phyloP scores from a whole-genome alignment of 306 rosid species.

The Argentina anserina region DNA sequence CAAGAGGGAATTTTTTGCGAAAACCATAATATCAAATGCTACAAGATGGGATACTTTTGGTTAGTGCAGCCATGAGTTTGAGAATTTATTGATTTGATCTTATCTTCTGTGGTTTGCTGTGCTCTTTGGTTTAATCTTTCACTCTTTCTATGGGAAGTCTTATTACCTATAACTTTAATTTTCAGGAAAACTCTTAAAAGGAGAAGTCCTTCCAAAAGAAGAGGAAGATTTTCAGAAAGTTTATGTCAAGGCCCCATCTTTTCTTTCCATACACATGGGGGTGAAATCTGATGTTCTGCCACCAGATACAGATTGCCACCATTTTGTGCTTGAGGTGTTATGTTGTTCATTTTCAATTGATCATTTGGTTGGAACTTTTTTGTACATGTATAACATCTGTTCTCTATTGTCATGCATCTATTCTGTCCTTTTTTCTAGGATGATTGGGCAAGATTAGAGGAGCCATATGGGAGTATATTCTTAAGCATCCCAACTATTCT shows the following conservation, averaged over 20 bases:
- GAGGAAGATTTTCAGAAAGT: conserved; percentile 87
- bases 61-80: conserved; percentile 30
- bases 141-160: not conserved
- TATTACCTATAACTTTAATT: conserved; percentile 15
- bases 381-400: conserved; percentile 12
- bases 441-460: conserved; percentile 71
- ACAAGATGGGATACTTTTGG: conserved; percentile 99
- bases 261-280: conserved; percentile 97
- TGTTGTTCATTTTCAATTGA: conserved; percentile 19
- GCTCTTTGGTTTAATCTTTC: not conserved
- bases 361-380: conserved; percentile 14
- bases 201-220: conserved; percentile 66
- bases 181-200: conserved; percentile 72
- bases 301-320: conserved; percentile 91
- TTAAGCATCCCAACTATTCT: conserved; percentile 94
- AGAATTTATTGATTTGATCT: conserved; percentile 18
- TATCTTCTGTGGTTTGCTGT: conserved; percentile 21
- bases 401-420: conserved; percentile 7
- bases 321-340: conserved; percentile 88
- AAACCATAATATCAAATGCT: conserved; percentile 91
- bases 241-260: conserved; percentile 91
- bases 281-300: conserved; percentile 89
- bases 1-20: conserved; percentile 74
- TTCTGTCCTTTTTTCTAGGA: conserved; percentile 31
- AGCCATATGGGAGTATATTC: conserved; percentile 89